Evolutionary conservation across 2,329 filamentous ascomycete genomes (phyloP).

Genomic region (Rugonectria rugulosa): DNA sequence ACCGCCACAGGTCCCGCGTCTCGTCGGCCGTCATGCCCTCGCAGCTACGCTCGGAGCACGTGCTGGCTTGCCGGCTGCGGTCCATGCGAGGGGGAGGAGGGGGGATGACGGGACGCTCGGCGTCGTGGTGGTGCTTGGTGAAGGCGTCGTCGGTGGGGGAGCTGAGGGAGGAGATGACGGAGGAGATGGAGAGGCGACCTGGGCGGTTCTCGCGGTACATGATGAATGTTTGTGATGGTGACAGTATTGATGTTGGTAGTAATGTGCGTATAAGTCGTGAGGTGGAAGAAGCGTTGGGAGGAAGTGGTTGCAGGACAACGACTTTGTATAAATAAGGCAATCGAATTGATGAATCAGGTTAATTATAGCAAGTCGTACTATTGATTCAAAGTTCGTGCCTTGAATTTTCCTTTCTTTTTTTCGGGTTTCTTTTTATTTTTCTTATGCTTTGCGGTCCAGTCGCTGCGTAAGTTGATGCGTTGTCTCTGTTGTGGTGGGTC

Average conservation of each 20-base stretch:
- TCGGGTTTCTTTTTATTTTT: conserved; percentile 8
- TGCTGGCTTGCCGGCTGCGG: conserved; percentile 37
- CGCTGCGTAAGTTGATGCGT: conserved; percentile 29
- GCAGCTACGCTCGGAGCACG: conserved; percentile 42
- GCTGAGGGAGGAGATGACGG: conserved; percentile 28
- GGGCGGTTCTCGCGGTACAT: conserved; percentile 37
- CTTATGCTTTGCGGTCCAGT: conserved; percentile 19
- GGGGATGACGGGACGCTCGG: conserved; percentile 8
- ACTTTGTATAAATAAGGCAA: conserved; percentile 1
- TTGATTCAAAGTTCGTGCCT: conserved; percentile 8
- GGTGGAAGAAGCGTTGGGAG: conserved; percentile 9
- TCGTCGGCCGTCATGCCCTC: conserved; percentile 47
- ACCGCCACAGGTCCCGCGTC: conserved; percentile 53
- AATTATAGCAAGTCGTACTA: not conserved
- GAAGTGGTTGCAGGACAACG: conserved; percentile 1
- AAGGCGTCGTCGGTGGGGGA: conserved; percentile 21
- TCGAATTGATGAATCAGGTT: conserved; percentile 8
- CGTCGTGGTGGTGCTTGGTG: conserved; percentile 23
- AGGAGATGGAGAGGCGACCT: conserved; percentile 29
- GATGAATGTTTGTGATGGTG: conserved; percentile 9
- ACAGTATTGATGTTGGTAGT: not conserved
- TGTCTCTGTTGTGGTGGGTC: conserved; percentile 35
- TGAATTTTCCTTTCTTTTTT: conserved; percentile 10
- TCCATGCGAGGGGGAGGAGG: conserved; percentile 17
- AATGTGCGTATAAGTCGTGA: not conserved